Base-by-base conservation (phyloP, 2,329 filamentous ascomycete genomes). In the Blastomyces parvus region DNA sequence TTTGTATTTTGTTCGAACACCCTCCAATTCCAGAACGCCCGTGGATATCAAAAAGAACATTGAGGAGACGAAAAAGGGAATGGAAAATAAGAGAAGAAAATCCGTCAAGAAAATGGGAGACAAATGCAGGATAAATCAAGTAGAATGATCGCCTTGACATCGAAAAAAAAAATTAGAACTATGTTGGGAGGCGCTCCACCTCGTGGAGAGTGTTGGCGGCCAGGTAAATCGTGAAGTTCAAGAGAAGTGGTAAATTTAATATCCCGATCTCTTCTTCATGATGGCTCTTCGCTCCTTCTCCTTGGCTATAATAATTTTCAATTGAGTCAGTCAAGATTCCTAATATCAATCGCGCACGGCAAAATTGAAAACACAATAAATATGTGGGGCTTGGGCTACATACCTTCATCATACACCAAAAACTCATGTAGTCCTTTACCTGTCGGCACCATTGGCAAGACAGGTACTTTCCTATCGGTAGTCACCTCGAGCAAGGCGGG, bases 401-500 rank as follows among this genome's bases (percentile, higher is more conserved):
- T 82, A 88, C 86, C 84, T 80, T 86, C 83, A 75, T 96, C 91
- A 77, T 90, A 96, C 22, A 92, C 84, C 73, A 97, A 82, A 79
- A 97, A 97, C 77, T 97, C 94, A 74, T 97, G 91, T 71, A 99
- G 82, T 64, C 83, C 93, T 66, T 84, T 88, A 46, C 94, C 94
- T 48, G 86, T 88, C 3, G 93, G 93, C 57, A 99, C 94, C 94
- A 97, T 97, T 46, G 94, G 94, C 72, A 97, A 80, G n/a, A 99
- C 93, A 57, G 93, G 93, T 33, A 80, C 79, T 73, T 80, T 88
- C 74, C 85, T 84, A 76, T 97, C 94, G 3, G 90, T 94, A 61
- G 96, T 83, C 62, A 99, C 88, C 79, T 97, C 93, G 65, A 99
- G 82, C 67, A 97, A 83, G 50, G 92, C 92, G 25, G 94, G 94